Conservation (phyloP, 441 rosid genomes). For the Brassica balearica region DNA sequence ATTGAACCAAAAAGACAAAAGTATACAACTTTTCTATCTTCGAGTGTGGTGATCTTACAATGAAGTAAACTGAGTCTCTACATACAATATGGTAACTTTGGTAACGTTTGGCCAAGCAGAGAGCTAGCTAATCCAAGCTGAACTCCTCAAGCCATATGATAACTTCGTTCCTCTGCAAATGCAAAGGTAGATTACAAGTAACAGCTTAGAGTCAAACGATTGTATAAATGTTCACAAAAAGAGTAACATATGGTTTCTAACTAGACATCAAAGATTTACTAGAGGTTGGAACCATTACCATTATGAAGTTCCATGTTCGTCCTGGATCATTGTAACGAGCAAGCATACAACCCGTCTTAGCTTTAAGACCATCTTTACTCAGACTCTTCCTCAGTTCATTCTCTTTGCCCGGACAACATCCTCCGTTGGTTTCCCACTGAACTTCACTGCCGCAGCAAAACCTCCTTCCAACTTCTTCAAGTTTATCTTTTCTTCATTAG, state of each 20-base stretch:
- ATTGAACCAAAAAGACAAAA: neutral
- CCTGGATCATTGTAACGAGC: conserved; percentile 96
- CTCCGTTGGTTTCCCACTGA: conserved; percentile 86
- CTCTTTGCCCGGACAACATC: conserved; percentile 60
- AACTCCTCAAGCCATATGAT: conserved; percentile 87
- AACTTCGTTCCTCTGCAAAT: conserved; percentile 82
- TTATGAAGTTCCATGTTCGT: conserved; percentile 68
- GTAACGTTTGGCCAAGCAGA: conserved; percentile 3
- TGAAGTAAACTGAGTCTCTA: conserved; percentile 4
- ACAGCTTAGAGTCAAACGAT: neutral
- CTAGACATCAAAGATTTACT: conserved; percentile 10
- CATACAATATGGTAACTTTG: neutral
- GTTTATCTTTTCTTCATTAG: conserved; percentile 60
- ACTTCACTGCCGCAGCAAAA: conserved; percentile 70
- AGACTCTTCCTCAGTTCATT: conserved; percentile 59
- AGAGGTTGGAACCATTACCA: conserved; percentile 54
- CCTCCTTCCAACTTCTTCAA: conserved; percentile 78
- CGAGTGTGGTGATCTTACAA: conserved; percentile 6
- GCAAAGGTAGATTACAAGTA: neutral
- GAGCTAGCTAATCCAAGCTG: conserved; percentile 52
- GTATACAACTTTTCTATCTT: conserved; percentile 11
- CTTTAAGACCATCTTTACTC: conserved; percentile 67
- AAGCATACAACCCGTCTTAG: conserved; percentile 69
- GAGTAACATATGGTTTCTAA: neutral
- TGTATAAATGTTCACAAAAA: neutral